Evolutionary conservation across 371 early-diverging fungal genomes (phyloP).

Genomic region (Mucor circinelloides): DNA sequence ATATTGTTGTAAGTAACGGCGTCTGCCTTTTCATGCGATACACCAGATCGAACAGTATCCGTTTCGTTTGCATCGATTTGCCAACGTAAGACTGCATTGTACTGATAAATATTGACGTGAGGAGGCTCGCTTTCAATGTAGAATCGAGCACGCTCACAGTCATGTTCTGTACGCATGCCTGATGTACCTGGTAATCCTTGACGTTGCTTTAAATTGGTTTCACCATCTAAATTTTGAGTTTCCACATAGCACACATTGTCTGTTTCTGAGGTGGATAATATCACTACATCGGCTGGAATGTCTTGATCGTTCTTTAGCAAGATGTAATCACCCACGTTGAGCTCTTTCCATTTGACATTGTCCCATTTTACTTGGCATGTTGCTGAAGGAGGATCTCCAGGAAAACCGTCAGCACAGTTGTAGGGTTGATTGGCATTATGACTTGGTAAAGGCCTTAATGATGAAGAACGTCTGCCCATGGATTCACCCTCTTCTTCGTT

Average conservation of each 20-base stretch:
- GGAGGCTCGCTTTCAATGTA: constrained; percentile 84
- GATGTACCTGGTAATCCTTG: constrained; percentile 46
- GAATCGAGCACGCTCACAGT: constrained; percentile 59
- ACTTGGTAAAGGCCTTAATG: constrained; percentile 13
- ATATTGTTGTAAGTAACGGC: constrained; percentile 67
- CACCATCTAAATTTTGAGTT: constrained; percentile 88
- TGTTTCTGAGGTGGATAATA: constrained; percentile 70
- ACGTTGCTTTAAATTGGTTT: constrained; percentile 79
- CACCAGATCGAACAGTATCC: constrained; percentile 19
- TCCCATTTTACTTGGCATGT: constrained; percentile 29
- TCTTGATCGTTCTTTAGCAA: constrained; percentile 84
- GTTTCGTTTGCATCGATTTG: constrained; percentile 25
- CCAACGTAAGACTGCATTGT: constrained; percentile 70
- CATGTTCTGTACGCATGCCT: constrained; percentile 44
- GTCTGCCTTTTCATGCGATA: constrained; percentile 48
- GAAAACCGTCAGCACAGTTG: constrained; percentile 23
- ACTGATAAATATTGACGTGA: constrained; percentile 75
- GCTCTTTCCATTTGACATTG: constrained; percentile 72
- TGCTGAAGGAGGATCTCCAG: constrained; percentile 30
- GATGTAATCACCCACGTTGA: constrained; percentile 93
- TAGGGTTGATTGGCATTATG: constrained; percentile 8
- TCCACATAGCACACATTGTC: constrained; percentile 76
- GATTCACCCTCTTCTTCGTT: constrained; percentile 8
- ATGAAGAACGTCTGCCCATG: constrained; percentile 18
- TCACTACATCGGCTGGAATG: constrained; percentile 86